Conservation (phyloP, 2,329 filamentous ascomycete species). For the Cordyceps javanica region DNA sequence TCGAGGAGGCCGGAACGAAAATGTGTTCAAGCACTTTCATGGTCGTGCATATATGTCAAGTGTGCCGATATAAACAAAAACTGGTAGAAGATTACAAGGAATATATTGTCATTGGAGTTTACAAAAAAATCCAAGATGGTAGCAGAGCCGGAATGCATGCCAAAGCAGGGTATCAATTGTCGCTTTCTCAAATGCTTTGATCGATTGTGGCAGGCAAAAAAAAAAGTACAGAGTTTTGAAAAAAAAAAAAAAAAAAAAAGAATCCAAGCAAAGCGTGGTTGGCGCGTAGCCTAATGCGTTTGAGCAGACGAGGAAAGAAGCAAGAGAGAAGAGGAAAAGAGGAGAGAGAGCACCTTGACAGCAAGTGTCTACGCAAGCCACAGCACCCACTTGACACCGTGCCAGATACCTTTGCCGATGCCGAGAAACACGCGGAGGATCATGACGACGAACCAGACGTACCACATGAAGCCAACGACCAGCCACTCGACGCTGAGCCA, state of each 20-base stretch:
- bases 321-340: not conserved
- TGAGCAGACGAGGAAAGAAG: not conserved
- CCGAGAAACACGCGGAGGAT: constrained; percentile 61
- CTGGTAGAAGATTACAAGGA: too few species aligned
- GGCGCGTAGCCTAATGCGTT: not conserved
- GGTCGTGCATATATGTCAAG: not conserved
- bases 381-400: constrained; percentile 70
- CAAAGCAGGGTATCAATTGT: constrained; percentile 9
- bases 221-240: too few species aligned
- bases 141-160: not conserved
- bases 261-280: not conserved
- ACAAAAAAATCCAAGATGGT: not conserved
- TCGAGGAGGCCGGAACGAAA: not conserved
- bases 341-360: not conserved
- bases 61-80: not conserved
- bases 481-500: constrained; percentile 85
- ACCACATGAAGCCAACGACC: constrained; percentile 87
- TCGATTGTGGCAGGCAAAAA: not conserved
- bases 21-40: not conserved
- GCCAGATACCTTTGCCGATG: constrained; percentile 52
- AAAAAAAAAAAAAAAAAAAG: not conserved
- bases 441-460: constrained; percentile 84
- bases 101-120: not conserved
- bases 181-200: not conserved
- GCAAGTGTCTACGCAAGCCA: constrained; percentile 42